Base-by-base conservation (phyloP, 2,329 filamentous ascomycete species). In the Penicillium polonicum region DNA sequence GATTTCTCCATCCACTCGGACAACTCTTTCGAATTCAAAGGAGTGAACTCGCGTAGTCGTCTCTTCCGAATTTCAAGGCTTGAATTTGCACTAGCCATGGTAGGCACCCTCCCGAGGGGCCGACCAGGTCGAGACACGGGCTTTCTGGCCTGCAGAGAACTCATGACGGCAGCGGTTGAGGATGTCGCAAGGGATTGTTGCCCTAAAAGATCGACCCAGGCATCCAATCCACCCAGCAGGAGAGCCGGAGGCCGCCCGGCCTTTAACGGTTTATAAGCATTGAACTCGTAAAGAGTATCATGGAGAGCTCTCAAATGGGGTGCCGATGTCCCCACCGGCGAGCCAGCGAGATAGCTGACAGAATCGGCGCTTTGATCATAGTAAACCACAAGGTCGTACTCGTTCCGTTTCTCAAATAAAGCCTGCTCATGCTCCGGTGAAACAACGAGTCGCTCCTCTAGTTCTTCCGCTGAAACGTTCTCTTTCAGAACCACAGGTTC, bases 311-410 rank as follows among this genome's bases (percentile, higher is more conserved):
- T 81, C 21, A 97, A 74, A n/a, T 86, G 84, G 23, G 80, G 78
- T 25, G 78, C 76, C 50, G 75, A 80, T 19, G 76, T 79, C 38
- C 71, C 75, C 48, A 72, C 74, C 25, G 75, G 69, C 68, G 77
- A 72, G 74, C 82, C 70, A 74, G 75, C 65, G 56, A 83, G 76
- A 66, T 82, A 95, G 66, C 62, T 79, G 64, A 74, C 83, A 57
- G 68, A 90, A 80, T 71, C 82, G 60, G 84, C 87, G 15, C 72
- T 75, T 63, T 93, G 84, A 72, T 99, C 92, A 72, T 97, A 96
- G 68, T 95, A 94, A 0, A 99, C 90, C 12, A 99, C 84, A 42
- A 97, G 76, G 64, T 97, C 92, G 66, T 89, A 96, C 55, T 88
- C 82, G 62, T 92, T 83, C 15, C 85, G 79, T 53, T 88, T 83